Evolutionary conservation across 164 flowering plant genomes (phyloP), one percentile per base, ranked within the genome.

Genomic region (Magnolia officinalis): DNA sequence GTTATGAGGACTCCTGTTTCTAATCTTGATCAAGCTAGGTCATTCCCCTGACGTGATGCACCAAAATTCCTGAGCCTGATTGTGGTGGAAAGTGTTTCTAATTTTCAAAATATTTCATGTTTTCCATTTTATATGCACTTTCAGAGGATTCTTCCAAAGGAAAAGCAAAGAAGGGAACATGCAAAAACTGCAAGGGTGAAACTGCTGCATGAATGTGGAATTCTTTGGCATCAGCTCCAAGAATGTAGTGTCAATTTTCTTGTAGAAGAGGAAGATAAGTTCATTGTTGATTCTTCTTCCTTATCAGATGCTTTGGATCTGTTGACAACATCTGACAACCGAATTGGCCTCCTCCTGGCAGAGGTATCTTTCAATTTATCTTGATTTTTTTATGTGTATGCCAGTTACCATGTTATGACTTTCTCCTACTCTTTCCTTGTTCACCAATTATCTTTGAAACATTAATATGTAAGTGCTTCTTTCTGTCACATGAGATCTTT

Each of bases 121-220:
- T 23, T 70, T 66, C 51, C 19, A 55, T 71, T 9, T 65, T 20
- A 20, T 20, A 26, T 73, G 4, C 45, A 70, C 75, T 64, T 82
- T 72, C 89, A 96, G 99, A 82, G 79, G 82, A 85, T 86, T 31
- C 85, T 91, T 72, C 85, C 82, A 74, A 80, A 86, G 55, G 97
- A 93, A 82, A 92, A 81, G 75, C 82, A 85, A 82, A 78, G 50
- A 69, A 81, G 75, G 67, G 86, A 89, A 74, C 81, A 81, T 20
- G 80, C 79, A 67, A 78, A 82, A 74, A 71, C 80, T 59, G 85
- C 90, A 55, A 84, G 84, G 78, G 79, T 67, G 76, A 88, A 87
- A 86, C 81, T 94, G 70, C 78, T 94, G 45, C 77, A 85, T 80
- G 89, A 91, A 74, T 96, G 93, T 82, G 80, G 71, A 71, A 76